Conservation (phyloP, 257 asterid genomes). For the Solanum boliviense region DNA sequence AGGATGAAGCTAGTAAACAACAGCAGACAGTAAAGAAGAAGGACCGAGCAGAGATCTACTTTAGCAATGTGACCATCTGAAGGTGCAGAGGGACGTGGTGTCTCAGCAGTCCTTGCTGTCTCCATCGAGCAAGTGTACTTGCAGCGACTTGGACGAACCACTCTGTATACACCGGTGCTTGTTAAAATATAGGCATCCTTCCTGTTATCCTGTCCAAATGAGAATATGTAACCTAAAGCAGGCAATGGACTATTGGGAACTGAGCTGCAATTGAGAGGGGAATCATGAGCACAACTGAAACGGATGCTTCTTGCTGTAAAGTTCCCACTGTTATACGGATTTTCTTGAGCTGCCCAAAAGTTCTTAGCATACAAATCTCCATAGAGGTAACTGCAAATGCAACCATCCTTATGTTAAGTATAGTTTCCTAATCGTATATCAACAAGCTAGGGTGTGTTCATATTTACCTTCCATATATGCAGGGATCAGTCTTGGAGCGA, state of each 20-base stretch:
- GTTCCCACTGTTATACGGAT: conserved; percentile 67
- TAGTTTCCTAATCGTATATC: not conserved
- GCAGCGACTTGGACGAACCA: conserved; percentile 89
- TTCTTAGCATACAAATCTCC: conserved; percentile 71
- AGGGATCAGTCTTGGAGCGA: conserved; percentile 79
- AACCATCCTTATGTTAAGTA: not conserved
- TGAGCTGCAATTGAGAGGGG: conserved; percentile 61
- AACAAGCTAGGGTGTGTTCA: not conserved
- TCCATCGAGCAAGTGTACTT: conserved; percentile 75
- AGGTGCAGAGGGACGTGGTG: conserved; percentile 24
- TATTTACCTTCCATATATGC: conserved; percentile 79
- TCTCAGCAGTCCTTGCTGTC: conserved; percentile 12
- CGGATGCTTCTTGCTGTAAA: conserved; percentile 43
- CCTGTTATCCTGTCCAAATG: conserved; percentile 75
- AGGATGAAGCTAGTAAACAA: conserved; percentile 21
- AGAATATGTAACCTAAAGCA: conserved; percentile 60
- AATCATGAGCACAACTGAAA: conserved; percentile 70
- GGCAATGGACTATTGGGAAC: conserved; percentile 65
- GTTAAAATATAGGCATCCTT: conserved; percentile 59
- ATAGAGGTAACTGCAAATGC: conserved; percentile 61
- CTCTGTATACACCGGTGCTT: conserved; percentile 67
- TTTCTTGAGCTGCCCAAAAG: conserved; percentile 82
- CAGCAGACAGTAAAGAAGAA: conserved; percentile 23
- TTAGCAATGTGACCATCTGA: conserved; percentile 21
- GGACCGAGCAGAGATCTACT: conserved; percentile 15